phyloP scores from a whole-genome alignment of 768 basidiomycete species.

The Coprinopsis marcescibilis region DNA sequence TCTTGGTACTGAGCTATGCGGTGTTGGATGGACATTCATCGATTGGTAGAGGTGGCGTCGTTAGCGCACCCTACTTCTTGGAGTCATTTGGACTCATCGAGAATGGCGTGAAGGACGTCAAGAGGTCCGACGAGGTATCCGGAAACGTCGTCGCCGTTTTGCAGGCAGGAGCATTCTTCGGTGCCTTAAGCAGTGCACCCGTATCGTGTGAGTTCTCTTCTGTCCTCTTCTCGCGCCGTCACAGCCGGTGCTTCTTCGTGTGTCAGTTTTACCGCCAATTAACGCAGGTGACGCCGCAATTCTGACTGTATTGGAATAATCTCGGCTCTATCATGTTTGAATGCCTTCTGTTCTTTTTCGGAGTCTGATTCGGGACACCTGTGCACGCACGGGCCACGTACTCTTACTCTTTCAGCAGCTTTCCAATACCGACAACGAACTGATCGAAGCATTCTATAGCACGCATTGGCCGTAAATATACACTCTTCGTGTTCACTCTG shows the following conservation, averaged over 20 bases:
- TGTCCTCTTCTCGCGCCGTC: not conserved
- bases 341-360: too few relatives aligned
- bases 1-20: not conserved
- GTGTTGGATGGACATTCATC: conserved; percentile 1
- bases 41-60: conserved; percentile 64
- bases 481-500: conserved; percentile 53
- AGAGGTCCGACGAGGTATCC: conserved; percentile 46
- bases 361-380: too few relatives aligned
- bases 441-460: conserved; percentile 30
- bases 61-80: conserved; percentile 56
- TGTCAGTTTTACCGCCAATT: not conserved
- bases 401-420: not conserved
- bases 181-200: conserved; percentile 69
- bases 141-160: conserved; percentile 85
- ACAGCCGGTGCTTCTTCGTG: not conserved
- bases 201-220: conserved; percentile 46
- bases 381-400: not conserved
- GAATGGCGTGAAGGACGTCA: conserved; percentile 34
- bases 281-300: not conserved
- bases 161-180: conserved; percentile 86
- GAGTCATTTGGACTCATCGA: conserved; percentile 54
- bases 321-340: too few relatives aligned
- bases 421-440: not conserved
- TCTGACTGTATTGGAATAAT: not conserved
- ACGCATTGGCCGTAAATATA: conserved; percentile 58